Evolutionary conservation across 306 rosid genomes (phyloP).

Genomic region (Lagenaria siceraria): DNA sequence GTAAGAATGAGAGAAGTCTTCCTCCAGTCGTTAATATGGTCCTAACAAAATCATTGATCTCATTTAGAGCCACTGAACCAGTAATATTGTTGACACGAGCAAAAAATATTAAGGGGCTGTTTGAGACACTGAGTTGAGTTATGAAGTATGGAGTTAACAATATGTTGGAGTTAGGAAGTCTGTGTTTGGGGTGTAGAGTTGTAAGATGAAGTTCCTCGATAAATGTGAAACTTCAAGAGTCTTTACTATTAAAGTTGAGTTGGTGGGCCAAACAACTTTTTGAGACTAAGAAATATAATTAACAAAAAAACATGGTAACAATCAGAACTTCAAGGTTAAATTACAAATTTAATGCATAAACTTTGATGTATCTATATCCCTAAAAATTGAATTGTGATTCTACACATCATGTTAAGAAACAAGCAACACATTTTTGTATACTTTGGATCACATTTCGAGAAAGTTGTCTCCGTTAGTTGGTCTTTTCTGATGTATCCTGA

Average conservation of each 20-base stretch:
- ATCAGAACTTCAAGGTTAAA: not conserved
- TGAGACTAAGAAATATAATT: not conserved
- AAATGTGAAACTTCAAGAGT: too few relatives aligned
- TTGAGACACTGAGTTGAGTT: too few relatives aligned
- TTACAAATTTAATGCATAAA: too few relatives aligned
- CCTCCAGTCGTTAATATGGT: conserved; percentile 58
- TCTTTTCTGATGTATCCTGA: too few relatives aligned
- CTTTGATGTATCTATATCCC: not conserved
- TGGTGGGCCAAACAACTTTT: too few relatives aligned
- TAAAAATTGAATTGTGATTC: not conserved
- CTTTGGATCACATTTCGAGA: too few relatives aligned
- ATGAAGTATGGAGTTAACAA: too few relatives aligned
- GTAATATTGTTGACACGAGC: not conserved
- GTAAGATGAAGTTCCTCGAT: too few relatives aligned
- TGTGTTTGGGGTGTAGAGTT: too few relatives aligned
- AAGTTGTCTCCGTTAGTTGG: too few relatives aligned
- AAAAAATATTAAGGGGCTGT: not conserved
- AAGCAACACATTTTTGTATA: not conserved
- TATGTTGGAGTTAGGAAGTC: too few relatives aligned
- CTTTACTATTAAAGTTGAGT: too few relatives aligned
- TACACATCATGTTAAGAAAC: not conserved
- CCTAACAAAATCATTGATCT: conserved; percentile 29
- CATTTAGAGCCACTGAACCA: not conserved
- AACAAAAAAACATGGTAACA: not conserved
- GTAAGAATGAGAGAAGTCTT: conserved; percentile 52